phyloP scores from a whole-genome alignment of 768 basidiomycete species.

The Russula dissimulans region DNA sequence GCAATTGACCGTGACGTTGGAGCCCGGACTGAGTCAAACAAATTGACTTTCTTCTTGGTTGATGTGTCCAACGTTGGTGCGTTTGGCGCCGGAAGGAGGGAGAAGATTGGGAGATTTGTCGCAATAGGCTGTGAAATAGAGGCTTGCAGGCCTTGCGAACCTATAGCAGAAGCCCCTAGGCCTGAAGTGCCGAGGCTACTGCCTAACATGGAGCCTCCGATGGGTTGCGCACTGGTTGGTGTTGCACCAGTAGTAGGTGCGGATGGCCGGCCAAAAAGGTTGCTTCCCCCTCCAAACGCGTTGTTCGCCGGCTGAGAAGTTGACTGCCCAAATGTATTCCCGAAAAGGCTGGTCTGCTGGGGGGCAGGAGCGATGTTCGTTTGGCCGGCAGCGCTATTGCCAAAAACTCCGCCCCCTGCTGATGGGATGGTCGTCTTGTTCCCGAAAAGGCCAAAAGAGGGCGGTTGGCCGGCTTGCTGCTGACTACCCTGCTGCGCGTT shows the following conservation, averaged over 20 bases:
- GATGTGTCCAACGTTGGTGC: slow-evolving; percentile 49
- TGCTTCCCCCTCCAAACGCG: slow-evolving; percentile 21
- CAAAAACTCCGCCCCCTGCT: slow-evolving; percentile 35
- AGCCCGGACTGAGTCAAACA: slow-evolving; percentile 70
- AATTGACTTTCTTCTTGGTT: slow-evolving; percentile 66
- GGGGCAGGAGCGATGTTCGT: slow-evolving; percentile 10
- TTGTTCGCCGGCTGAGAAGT: slow-evolving; percentile 25
- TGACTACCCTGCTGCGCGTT: slow-evolving; percentile 13
- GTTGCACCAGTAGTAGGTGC: neutral
- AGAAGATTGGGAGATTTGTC: slow-evolving; percentile 62
- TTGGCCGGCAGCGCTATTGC: slow-evolving; percentile 26
- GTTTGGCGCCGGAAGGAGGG: slow-evolving; percentile 64
- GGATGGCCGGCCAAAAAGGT: slow-evolving; percentile 20
- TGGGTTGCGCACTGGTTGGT: slow-evolving; percentile 1
- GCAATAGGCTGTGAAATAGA: slow-evolving; percentile 84
- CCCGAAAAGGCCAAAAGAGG: slow-evolving; percentile 25
- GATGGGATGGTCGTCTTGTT: slow-evolving; percentile 27
- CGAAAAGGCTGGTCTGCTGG: slow-evolving; percentile 24
- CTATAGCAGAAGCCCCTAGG: slow-evolving; percentile 34
- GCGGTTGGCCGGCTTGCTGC: slow-evolving; percentile 12
- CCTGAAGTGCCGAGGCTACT: slow-evolving; percentile 36
- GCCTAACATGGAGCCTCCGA: slow-evolving; percentile 38
- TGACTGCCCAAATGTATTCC: slow-evolving; percentile 40
- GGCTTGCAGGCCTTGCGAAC: slow-evolving; percentile 54
- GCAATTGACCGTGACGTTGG: slow-evolving; percentile 57